Percentiles rank a stretch among this genome's conserved stretches.
Conservation (phyloP, 371 early-diverging fungal species). For the Zychaea mexicana region DNA sequence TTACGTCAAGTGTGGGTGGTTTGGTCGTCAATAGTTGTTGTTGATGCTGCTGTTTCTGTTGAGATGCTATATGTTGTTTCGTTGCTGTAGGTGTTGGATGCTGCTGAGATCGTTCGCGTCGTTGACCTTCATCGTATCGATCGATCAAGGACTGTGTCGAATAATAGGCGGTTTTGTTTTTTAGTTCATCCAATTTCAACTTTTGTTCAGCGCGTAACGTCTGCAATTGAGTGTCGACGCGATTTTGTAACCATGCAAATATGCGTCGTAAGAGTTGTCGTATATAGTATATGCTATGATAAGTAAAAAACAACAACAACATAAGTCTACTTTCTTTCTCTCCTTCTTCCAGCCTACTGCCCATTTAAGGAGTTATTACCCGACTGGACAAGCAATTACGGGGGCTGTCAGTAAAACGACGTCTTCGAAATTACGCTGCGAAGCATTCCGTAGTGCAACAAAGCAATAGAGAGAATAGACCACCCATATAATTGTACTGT, state of each 20-base stretch:
- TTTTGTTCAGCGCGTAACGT: conserved; percentile 59
- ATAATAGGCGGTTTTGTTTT: conserved; percentile 86
- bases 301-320: not conserved
- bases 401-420: conserved; percentile 16
- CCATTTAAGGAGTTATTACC: conserved; percentile 32
- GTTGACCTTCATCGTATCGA: conserved; percentile 31
- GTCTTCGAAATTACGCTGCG: conserved; percentile 1
- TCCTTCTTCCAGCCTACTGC: not conserved
- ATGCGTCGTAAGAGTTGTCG: conserved; percentile 50
- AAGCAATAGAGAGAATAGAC: conserved; percentile 54
- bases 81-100: too few species aligned
- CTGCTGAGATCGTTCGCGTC: not conserved
- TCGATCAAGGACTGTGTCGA: conserved; percentile 91
- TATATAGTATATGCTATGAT: conserved; percentile 51
- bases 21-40: not conserved
- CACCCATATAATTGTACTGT: conserved; percentile 68
- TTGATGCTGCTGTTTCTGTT: conserved; percentile 6
- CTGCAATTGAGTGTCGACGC: conserved; percentile 53
- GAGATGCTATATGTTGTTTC: not conserved
- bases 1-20: conserved; percentile 3
- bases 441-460: conserved; percentile 15
- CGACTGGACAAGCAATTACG: conserved; percentile 51
- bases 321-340: not conserved
- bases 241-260: conserved; percentile 56
- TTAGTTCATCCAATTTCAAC: conserved; percentile 82